Evolutionary conservation across 371 early-diverging fungal species (phyloP), one percentile per base, ranked within the genome.

Genomic region (Actinomortierella ambigua): DNA sequence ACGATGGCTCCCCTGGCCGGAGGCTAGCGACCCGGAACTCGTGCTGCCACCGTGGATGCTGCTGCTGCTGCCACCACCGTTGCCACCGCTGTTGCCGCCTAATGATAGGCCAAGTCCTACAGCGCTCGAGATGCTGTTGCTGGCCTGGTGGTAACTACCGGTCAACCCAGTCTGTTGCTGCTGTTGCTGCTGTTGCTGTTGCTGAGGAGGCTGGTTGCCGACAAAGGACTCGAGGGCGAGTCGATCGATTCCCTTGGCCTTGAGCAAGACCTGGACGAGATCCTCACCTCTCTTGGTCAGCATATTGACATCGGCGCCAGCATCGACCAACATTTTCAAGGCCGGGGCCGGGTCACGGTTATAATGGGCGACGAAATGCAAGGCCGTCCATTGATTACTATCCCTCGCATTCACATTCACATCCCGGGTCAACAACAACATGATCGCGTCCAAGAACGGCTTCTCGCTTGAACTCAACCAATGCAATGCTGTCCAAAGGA

Each of bases 371-470:
- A 90, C 90, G 50, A 87, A 89, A 59, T 93, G 93, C 23, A 91
- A 53, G 0, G 92, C 88, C 7, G 90, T 88, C 91, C 91, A 91
- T 3, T 89, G 89, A 65, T 89, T 90, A 22, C 79, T 78, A 58
- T 93, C 91, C n/a, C 76, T 62, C 13, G 84, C 80, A 59, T 90
- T 88, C 11, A 88, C 85, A 34, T 66, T 59, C 2, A 78, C 67
- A 17, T 68, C 69, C 3, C 80, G 65, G 2, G 81, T 66, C 47
- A 87, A 62, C 15, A 90, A 51, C 11, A 82, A 78, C 71, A 27
- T 76, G 57, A 28, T 70, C 41, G 53, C 77, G 65, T 49, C 78
- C 67, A 42, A 71, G 50, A 27, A 77, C 40, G 42, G 82, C 47
- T 40, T 75, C 65, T 70, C 83, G 76, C 57, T 83, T 58, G 20